phyloP scores from a whole-genome alignment of 2,329 filamentous ascomycete species.

The Penicillium sp. region DNA sequence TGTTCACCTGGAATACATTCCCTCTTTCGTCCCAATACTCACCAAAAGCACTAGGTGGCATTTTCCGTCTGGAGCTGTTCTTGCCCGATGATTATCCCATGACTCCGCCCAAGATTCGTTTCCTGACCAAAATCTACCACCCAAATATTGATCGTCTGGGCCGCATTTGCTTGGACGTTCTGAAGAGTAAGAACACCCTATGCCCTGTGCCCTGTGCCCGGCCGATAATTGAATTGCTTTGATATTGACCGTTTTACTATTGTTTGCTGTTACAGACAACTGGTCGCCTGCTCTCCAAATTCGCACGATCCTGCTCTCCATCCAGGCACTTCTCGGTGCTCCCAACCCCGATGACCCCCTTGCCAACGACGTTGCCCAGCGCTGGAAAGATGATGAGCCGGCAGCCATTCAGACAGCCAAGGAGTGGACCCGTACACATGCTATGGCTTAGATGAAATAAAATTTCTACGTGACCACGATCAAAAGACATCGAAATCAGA shows the following conservation, averaged over 20 bases:
- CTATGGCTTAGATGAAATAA: constrained; percentile 45
- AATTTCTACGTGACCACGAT: constrained; percentile 31
- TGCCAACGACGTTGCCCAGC: constrained; percentile 93
- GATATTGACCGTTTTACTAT: constrained; percentile 6
- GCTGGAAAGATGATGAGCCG: constrained; percentile 94
- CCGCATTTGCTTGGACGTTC: constrained; percentile 90
- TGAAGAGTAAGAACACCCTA: constrained; percentile 67
- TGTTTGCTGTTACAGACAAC: constrained; percentile 59
- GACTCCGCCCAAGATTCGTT: constrained; percentile 97
- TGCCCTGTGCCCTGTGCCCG: no score
- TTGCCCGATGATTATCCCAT: constrained; percentile 98
- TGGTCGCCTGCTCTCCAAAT: constrained; percentile 98
- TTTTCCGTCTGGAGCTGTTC: constrained; percentile 97
- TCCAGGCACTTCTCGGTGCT: constrained; percentile 90
- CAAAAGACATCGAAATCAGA: constrained; percentile 20
- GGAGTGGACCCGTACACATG: constrained; percentile 86
- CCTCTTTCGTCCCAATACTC: constrained; percentile 3
- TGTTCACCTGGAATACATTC: not conserved
- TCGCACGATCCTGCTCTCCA: constrained; percentile 95
- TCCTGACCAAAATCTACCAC: constrained; percentile 98
- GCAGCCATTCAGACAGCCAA: constrained; percentile 86
- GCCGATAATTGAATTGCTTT: not conserved
- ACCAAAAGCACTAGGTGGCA: constrained; percentile 51
- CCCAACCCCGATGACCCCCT: constrained; percentile 98
- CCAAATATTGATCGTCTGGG: constrained; percentile 98